Evolutionary conservation across 2,329 filamentous ascomycete species (phyloP).

Genomic region (Periconia macrospinosa): DNA sequence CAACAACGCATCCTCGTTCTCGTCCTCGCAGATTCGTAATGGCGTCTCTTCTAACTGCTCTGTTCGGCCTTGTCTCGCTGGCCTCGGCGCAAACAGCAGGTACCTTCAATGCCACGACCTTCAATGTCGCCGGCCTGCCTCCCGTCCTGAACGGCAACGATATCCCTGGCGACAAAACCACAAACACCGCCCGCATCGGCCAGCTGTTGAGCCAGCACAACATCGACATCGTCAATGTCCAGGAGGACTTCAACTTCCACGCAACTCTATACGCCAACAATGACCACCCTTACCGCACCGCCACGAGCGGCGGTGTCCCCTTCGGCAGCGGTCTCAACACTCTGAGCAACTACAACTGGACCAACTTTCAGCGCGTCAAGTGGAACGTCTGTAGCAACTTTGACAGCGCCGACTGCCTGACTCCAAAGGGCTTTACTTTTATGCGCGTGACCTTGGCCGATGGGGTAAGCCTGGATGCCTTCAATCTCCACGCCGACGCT

Average conservation of each 20-base stretch:
- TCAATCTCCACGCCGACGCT: conserved; percentile 70
- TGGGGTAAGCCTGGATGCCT: conserved; percentile 62
- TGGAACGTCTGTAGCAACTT: conserved; percentile 59
- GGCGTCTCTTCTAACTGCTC: neutral
- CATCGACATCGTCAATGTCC: conserved; percentile 66
- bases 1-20: neutral
- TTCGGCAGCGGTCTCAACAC: conserved; percentile 68
- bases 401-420: conserved; percentile 63
- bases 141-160: conserved; percentile 60
- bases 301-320: conserved; percentile 66
- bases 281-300: conserved; percentile 61
- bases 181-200: conserved; percentile 61
- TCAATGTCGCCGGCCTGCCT: conserved; percentile 65
- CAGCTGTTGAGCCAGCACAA: conserved; percentile 57
- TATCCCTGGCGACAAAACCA: conserved; percentile 63
- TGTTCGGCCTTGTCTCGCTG: conserved; percentile 1
- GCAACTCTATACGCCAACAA: conserved; percentile 64
- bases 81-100: conserved; percentile 35
- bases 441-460: conserved; percentile 60
- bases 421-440: conserved; percentile 70
- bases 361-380: conserved; percentile 59
- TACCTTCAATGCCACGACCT: conserved; percentile 56
- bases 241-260: conserved; percentile 73
- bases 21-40: neutral
- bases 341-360: conserved; percentile 61